These are phyloP conservation scores for Phytopythium oedochilum DNA, from an alignment of 352 stramenopile genomes.

Conservation along the genomic window DNA sequence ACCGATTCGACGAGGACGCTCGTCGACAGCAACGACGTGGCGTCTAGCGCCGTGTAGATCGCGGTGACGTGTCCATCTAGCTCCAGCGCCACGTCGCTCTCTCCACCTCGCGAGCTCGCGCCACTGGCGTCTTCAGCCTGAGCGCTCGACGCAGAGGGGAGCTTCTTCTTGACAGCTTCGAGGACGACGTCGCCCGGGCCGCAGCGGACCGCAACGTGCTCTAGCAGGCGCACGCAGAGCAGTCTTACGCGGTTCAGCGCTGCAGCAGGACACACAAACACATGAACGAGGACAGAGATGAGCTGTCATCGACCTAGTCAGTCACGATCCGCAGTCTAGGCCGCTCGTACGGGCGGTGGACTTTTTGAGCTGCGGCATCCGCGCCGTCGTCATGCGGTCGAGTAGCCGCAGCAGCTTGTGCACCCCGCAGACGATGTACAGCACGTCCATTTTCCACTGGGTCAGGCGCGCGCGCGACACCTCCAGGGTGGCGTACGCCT, in stretches of 20 bases:
- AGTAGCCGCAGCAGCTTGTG: constrained; percentile 44
- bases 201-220: constrained; percentile 35
- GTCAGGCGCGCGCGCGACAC: constrained; percentile 33
- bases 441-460: constrained; percentile 73
- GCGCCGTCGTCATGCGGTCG: constrained; percentile 45
- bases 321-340: too few species aligned
- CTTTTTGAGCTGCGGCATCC: constrained; percentile 4
- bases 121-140: too few species aligned
- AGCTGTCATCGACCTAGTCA: too few species aligned
- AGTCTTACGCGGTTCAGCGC: constrained; percentile 39
- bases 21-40: constrained; percentile 10
- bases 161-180: constrained; percentile 26
- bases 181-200: constrained; percentile 32
- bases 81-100: constrained; percentile 43
- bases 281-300: background rate
- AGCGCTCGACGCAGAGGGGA: background rate
- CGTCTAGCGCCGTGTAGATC: constrained; percentile 25
- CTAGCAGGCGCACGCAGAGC: constrained; percentile 47
- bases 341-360: constrained; percentile 15
- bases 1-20: constrained; percentile 34
- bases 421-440: constrained; percentile 61
- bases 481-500: constrained; percentile 40
- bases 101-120: constrained; percentile 15
- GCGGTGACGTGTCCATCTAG: constrained; percentile 41
- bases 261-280: constrained; percentile 6